These are phyloP conservation scores for Fusarium paranaense DNA, from an alignment of 2,329 filamentous ascomycete species.

Conservation along the genomic window DNA sequence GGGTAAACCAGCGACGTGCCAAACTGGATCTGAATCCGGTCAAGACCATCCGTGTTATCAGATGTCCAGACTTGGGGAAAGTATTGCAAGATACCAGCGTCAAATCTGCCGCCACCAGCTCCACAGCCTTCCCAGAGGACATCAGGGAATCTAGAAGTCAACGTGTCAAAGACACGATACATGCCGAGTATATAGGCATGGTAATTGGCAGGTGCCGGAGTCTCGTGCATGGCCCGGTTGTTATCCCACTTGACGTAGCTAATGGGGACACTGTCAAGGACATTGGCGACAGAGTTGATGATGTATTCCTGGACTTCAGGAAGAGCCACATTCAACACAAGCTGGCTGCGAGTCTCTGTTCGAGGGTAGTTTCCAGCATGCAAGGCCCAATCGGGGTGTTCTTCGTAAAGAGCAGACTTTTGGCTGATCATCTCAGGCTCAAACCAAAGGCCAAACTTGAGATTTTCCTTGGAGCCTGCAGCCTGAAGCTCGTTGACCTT, in stretches of 20 bases:
- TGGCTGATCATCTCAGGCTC: constrained; percentile 77
- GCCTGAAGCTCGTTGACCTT: constrained; percentile 63
- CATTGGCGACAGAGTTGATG: constrained; percentile 64
- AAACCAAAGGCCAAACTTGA: constrained; percentile 74
- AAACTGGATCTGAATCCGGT: constrained; percentile 72
- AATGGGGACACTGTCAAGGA: constrained; percentile 66
- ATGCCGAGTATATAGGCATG: constrained; percentile 73
- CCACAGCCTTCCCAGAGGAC: constrained; percentile 76
- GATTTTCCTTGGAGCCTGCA: constrained; percentile 56
- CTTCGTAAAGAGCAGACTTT: constrained; percentile 68
- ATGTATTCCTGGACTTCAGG: constrained; percentile 73
- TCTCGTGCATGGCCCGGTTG: constrained; percentile 73
- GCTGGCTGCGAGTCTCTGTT: constrained; percentile 67
- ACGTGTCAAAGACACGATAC: constrained; percentile 70
- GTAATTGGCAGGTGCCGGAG: constrained; percentile 62
- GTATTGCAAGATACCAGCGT: constrained; percentile 71
- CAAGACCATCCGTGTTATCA: constrained; percentile 72
- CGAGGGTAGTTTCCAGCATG: constrained; percentile 67
- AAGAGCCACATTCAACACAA: constrained; percentile 71
- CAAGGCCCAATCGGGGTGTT: constrained; percentile 74
- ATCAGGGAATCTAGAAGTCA: constrained; percentile 70
- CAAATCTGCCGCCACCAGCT: constrained; percentile 73
- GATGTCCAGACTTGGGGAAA: constrained; percentile 76
- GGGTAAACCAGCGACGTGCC: constrained; percentile 74
- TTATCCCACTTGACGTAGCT: constrained; percentile 77